Base-by-base conservation (phyloP, 164 flowering plant species). In the Tetrastigma voinierianum region DNA sequence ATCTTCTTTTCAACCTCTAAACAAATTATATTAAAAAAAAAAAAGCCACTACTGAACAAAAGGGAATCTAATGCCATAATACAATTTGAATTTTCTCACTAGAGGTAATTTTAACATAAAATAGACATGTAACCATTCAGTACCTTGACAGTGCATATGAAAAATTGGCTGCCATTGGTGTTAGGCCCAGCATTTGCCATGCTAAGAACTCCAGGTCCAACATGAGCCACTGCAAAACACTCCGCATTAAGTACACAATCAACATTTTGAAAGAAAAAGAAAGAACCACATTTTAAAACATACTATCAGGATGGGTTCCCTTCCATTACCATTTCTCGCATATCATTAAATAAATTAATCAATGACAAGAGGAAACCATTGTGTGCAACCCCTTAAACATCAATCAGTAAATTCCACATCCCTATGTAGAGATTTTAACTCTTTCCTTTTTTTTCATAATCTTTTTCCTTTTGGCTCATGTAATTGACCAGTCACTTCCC, bases 81-180 rank as follows among this genome's bases (percentile, higher is more conserved):
- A 13, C 16, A 21, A 21, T 20, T 23, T 40, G 13, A 10, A 40
- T 23, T 60, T 60, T 15, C 48, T 10, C 46, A 32, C 10, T 14
- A 32, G 17, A 16, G 48, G n/a, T 60, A 6, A 53, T 17, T 10
- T 19, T 53, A 47, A 21, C 15, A 62, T 40, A 47, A 58, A 9
- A 55, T 46, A 66, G 32, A n/a, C 23, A 19, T 55, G 32, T 20
- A 55, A 20, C 20, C n/a, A 25, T 17, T 51, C 51, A n/a, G 54
- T 83, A 93, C 99, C 97, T 88, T 92, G 61, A 89, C 95, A 70
- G 98, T 95, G 87, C 99, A 92, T 51, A 92, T 95, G 73, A 95
- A 95, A 66, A 95, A 95, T 66, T 95, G 98, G 72, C 99, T 93
- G n/a, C 99, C 98, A 70, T 95, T 95, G 71, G 99, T 95, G 79